Conservation (phyloP, 2,329 filamentous ascomycete species). For the Westerdykella sp. region DNA sequence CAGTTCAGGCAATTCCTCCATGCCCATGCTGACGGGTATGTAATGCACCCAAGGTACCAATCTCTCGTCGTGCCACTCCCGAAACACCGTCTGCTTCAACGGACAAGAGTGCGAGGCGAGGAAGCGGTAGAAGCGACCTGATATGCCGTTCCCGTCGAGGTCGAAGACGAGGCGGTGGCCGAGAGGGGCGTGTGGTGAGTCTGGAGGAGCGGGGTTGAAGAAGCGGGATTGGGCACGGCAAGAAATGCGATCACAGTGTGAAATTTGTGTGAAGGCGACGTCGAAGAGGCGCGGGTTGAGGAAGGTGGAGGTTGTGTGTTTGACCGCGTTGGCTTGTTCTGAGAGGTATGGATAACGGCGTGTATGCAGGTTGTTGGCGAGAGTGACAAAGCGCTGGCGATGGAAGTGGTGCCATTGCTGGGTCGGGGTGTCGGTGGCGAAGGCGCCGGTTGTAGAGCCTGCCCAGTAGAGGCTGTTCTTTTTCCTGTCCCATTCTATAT, state of each 20-base stretch:
- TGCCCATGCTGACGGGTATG: conserved; percentile 20
- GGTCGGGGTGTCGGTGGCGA: conserved; percentile 13
- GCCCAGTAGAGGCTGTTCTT: conserved; percentile 51
- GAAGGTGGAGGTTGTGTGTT: conserved; percentile 3
- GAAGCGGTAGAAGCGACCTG: conserved; percentile 14
- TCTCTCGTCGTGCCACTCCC: conserved; percentile 35
- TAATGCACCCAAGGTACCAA: conserved; percentile 34
- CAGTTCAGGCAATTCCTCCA: conserved; percentile 16
- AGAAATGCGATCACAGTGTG: conserved; percentile 36
- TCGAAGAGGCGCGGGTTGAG: conserved; percentile 39
- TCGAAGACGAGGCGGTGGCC: conserved; percentile 39
- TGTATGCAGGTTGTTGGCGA: conserved; percentile 12
- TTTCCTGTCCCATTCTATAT: conserved; percentile 48
- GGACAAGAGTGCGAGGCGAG: conserved; percentile 5
- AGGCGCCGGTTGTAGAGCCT: conserved; percentile 51
- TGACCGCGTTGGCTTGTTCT: conserved; percentile 4
- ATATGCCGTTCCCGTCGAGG: conserved; percentile 15
- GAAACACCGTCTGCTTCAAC: conserved; percentile 33
- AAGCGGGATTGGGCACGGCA: too few species aligned
- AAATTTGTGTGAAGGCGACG: conserved; percentile 43
- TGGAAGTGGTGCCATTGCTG: conserved; percentile 42
- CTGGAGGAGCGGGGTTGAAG: too few species aligned
- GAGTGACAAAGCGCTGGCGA: conserved; percentile 43
- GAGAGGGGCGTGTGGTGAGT: conserved; percentile 57
- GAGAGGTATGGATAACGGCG: conserved; percentile 10